Conservation (phyloP, 495 filamentous ascomycete genomes). For the Aspergillus kassunensis region DNA sequence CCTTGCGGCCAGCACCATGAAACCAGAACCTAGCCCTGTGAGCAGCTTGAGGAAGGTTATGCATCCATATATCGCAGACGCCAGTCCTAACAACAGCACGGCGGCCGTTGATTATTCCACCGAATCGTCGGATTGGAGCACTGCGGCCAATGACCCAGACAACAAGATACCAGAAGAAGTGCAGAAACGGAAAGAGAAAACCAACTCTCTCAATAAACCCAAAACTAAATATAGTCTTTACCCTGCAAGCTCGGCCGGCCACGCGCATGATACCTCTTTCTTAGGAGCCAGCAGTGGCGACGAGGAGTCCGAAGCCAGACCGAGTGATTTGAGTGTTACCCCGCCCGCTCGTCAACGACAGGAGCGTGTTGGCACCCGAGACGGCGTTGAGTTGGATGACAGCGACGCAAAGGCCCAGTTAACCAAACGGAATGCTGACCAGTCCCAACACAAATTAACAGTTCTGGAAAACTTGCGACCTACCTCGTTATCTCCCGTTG, state of each 20-base stretch:
- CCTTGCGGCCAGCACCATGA: constrained; percentile 30
- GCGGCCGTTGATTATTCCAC: constrained; percentile 20
- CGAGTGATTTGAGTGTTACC: constrained; percentile 17
- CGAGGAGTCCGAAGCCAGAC: constrained; percentile 30
- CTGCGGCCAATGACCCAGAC: constrained; percentile 12
- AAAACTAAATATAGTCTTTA: constrained; percentile 28
- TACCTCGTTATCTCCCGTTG: constrained; percentile 28
- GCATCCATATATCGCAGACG: constrained; percentile 69
- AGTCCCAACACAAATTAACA: constrained; percentile 19
- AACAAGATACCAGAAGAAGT: constrained; percentile 15
- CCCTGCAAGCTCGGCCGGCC: constrained; percentile 20
- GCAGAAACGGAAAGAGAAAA: constrained; percentile 24
- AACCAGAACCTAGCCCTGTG: constrained; percentile 63
- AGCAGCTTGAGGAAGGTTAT: constrained; percentile 86
- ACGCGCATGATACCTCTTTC: constrained; percentile 42
- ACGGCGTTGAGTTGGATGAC: constrained; percentile 3
- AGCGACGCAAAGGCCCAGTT: constrained; percentile 6
- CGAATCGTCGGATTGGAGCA: constrained; percentile 21
- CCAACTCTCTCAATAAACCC: constrained; percentile 19
- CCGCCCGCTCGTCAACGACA: constrained; percentile 17
- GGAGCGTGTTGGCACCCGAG: constrained; percentile 2
- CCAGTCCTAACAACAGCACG: constrained; percentile 6
- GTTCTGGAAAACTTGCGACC: constrained; percentile 18
- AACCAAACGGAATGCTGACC: constrained; percentile 3
- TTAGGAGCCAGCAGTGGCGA: constrained; percentile 51